Conservation (phyloP, 2,329 filamentous ascomycete genomes). For the Apiospora kogelbergensis region DNA sequence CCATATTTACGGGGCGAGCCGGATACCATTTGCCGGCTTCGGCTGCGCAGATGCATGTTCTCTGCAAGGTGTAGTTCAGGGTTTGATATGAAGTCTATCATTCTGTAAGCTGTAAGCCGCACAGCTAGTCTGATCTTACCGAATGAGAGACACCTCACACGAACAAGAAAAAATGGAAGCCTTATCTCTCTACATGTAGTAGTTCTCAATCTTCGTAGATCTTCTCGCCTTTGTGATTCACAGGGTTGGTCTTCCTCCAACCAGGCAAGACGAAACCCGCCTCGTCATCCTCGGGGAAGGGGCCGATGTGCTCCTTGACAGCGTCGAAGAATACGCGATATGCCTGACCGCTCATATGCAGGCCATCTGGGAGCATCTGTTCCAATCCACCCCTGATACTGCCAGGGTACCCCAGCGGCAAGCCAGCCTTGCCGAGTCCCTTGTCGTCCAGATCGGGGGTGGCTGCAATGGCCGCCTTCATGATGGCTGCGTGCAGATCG, state of each 20-base stretch:
- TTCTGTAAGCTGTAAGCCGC: not conserved
- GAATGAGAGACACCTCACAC: not conserved
- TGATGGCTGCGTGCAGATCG: conserved; percentile 78
- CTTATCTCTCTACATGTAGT: not conserved
- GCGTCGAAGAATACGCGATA: conserved; percentile 54
- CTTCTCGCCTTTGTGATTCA: conserved; percentile 10
- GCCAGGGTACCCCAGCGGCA: conserved; percentile 50
- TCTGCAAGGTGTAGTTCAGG: not conserved
- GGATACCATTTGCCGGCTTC: not conserved
- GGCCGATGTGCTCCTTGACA: conserved; percentile 48
- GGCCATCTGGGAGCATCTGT: conserved; percentile 54
- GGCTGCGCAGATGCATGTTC: not conserved
- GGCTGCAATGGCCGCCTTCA: conserved; percentile 65
- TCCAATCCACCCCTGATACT: conserved; percentile 52
- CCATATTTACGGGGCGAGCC: not conserved
- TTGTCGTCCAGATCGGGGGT: conserved; percentile 54
- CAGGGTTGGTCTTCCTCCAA: conserved; percentile 35
- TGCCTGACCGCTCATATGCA: conserved; percentile 55
- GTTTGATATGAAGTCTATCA: not conserved
- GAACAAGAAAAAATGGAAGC: too few species aligned
- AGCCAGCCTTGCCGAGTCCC: conserved; percentile 41
- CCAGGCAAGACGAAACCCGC: conserved; percentile 46
- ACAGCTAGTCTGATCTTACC: not conserved
- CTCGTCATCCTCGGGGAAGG: conserved; percentile 32
- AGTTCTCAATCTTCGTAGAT: not conserved